Percentiles rank a stretch among this genome's conserved stretches.
Evolutionary conservation across 2,329 filamentous ascomycete genomes (phyloP).

Genomic region (Sporothrix euskadiensis): DNA sequence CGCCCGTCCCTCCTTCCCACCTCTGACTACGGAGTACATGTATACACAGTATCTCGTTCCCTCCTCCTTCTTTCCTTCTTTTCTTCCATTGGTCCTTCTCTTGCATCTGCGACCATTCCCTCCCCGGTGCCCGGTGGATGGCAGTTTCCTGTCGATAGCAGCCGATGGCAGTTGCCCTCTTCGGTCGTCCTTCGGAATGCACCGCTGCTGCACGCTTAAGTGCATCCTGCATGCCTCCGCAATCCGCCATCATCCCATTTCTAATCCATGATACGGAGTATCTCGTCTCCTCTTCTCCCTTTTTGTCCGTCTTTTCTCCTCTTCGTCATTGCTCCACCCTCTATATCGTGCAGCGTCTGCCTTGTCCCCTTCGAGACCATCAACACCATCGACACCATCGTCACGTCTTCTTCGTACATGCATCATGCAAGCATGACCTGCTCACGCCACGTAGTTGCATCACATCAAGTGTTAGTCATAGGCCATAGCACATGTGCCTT

Average conservation of each 20-base stretch:
- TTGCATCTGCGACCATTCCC: slow-evolving; percentile 13
- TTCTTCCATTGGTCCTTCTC: slow-evolving; percentile 21
- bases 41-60: neutral
- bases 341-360: slow-evolving; percentile 16
- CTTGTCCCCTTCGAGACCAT: neutral
- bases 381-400: too few species aligned
- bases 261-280: neutral
- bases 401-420: neutral
- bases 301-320: neutral
- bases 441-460: neutral
- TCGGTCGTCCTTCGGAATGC: slow-evolving; percentile 19
- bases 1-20: neutral
- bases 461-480: neutral
- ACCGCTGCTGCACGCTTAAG: slow-evolving; percentile 22
- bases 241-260: neutral
- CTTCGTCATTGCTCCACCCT: neutral
- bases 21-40: neutral
- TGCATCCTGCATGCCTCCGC: slow-evolving; percentile 18
- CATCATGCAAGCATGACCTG: slow-evolving; percentile 14
- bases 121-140: neutral
- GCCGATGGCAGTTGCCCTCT: neutral
- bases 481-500: neutral
- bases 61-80: neutral
- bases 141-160: neutral
- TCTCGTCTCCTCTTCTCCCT: neutral